A percentile compares a stretch with the other conserved stretches of the same genome.
phyloP scores from a whole-genome alignment of 371 early-diverging fungal genomes.

The Phascolomyces articulosus region DNA sequence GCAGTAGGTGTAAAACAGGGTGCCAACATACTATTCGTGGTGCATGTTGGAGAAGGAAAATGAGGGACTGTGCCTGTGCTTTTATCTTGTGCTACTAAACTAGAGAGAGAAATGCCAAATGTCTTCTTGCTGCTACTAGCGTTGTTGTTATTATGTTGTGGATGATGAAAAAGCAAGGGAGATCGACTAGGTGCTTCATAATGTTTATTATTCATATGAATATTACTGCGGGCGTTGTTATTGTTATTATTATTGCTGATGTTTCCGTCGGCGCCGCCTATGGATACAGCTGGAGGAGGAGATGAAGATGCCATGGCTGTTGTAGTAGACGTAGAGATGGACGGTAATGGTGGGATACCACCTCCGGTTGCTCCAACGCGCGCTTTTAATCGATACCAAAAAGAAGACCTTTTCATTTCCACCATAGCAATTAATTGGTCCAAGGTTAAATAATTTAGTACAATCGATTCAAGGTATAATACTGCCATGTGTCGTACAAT shows the following conservation, averaged over 20 bases:
- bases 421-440: slow-evolving; percentile 66
- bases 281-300: too few relatives aligned
- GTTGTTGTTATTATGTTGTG: slow-evolving; percentile 50
- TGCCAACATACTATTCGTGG: slow-evolving; percentile 54
- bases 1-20: slow-evolving; percentile 41
- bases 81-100: slow-evolving; percentile 52
- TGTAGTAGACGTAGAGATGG: too few relatives aligned
- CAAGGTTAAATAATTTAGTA: slow-evolving; percentile 32
- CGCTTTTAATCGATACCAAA: slow-evolving; percentile 69
- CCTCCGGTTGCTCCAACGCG: slow-evolving; percentile 38
- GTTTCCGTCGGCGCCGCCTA: too few relatives aligned
- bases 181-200: slow-evolving; percentile 8
- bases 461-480: slow-evolving; percentile 1
- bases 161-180: slow-evolving; percentile 14
- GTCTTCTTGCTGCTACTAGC: slow-evolving; percentile 35
- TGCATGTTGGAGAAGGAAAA: background rate
- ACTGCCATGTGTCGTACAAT: slow-evolving; percentile 62
- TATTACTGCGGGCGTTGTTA: background rate
- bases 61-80: slow-evolving; percentile 26
- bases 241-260: background rate
- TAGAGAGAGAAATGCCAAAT: slow-evolving; percentile 39
- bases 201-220: slow-evolving; percentile 18
- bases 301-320: too few relatives aligned
- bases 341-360: too few relatives aligned
- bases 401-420: slow-evolving; percentile 51